Conservation (phyloP, 495 filamentous ascomycete species). For the Penicillium paradoxum region DNA sequence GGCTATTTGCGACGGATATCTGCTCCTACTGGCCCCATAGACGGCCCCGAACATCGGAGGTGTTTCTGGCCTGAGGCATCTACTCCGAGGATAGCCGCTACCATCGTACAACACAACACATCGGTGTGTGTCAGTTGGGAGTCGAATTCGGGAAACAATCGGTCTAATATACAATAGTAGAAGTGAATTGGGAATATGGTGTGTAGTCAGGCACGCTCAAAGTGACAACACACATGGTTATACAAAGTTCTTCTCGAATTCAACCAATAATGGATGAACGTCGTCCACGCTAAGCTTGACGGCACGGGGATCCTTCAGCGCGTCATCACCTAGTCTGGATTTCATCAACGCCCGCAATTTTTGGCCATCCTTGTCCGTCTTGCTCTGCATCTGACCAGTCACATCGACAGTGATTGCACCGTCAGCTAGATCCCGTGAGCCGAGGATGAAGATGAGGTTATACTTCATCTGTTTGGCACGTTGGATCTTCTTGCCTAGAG, state of each 20-base stretch:
- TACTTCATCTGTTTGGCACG: constrained; percentile 71
- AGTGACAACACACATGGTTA: not conserved
- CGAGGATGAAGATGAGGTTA: constrained; percentile 69
- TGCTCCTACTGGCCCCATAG: not conserved
- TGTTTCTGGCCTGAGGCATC: constrained; percentile 3
- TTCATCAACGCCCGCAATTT: constrained; percentile 31
- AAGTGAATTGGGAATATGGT: constrained; percentile 1
- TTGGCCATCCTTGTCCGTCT: constrained; percentile 25
- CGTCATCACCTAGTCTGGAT: constrained; percentile 25
- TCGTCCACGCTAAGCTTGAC: constrained; percentile 35
- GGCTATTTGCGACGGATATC: not conserved
- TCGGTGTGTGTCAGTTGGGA: not conserved
- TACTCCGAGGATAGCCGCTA: constrained; percentile 19
- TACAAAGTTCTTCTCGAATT: constrained; percentile 38
- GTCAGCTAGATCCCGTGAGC: constrained; percentile 49
- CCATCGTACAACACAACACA: not conserved
- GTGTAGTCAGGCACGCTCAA: constrained; percentile 10
- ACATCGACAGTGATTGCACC: constrained; percentile 43
- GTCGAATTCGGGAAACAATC: not conserved
- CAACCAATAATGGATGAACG: constrained; percentile 37
- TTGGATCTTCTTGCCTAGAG: constrained; percentile 62
- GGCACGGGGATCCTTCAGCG: constrained; percentile 35
- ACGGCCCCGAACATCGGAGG: constrained; percentile 23
- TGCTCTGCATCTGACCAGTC: constrained; percentile 43
- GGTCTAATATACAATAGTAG: constrained; percentile 9